Evolutionary conservation across 805 yeast genomes (phyloP), one percentile per base, ranked within the genome.

Genomic region (Torulaspora delbrueckii): DNA sequence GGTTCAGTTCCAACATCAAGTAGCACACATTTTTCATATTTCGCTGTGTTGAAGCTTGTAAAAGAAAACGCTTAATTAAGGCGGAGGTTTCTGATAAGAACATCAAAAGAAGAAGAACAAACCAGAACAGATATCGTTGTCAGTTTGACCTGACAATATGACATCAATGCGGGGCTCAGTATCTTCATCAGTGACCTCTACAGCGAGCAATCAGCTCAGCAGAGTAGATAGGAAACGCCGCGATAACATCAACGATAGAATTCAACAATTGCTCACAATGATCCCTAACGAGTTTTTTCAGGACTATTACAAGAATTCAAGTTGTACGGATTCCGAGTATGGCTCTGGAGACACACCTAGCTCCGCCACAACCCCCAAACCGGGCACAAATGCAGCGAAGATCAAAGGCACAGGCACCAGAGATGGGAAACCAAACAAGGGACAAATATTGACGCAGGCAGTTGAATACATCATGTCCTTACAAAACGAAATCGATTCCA

Each of bases 351-450:
- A 37, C 19, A 46, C 53, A n/a, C 48, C 53, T 3, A 31, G 42
- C 18, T 41, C 47, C 22, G 28, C 45, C 6, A 30, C 37, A 2
- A 43, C 52, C 7, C 42, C 54, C 10, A 59, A 52, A 36, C 41
- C 48, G 1, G 37, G 37, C 19, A 25, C 35, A 9, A 28, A 14
- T 14, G 39, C 46, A 3, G 47, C 55, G 9, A 60, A 59, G 42
- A 59, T 57, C 42, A 74, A 72, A 52, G 75, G 78, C 3, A 71
- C 78, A 5, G 91, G 91, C 0, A 84, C 91, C 0, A 84, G 82
- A 52, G 91, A 84, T 56, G 93, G 91, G 2, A 84, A 83, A 54
- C 95, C 95, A 0, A 85, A 84, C 58, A 86, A 86, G 65, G 95
- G 95, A 1, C 91, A 84, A 60, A 84, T 86, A 2, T 68, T 86